These are phyloP conservation scores for Closterium sp. DNA, from an alignment of 139 green algal species.

Conservation along the genomic window DNA sequence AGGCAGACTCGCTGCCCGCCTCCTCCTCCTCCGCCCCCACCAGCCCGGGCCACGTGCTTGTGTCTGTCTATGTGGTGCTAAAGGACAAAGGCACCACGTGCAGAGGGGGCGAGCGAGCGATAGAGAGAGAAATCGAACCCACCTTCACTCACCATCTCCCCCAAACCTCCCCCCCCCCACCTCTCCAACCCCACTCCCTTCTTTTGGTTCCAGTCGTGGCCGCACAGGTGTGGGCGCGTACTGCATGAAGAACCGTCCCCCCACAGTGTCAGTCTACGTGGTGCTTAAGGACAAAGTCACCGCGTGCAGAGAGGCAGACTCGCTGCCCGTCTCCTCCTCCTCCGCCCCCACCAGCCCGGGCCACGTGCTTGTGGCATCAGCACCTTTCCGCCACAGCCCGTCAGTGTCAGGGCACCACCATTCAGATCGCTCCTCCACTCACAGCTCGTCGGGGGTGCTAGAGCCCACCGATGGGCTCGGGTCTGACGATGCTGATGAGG, in stretches of 20 bases:
- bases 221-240: background rate
- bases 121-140: no score
- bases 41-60: no score
- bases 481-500: background rate
- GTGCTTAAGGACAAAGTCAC: constrained; percentile 13
- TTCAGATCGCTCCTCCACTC: background rate
- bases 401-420: background rate
- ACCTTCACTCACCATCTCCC: no score
- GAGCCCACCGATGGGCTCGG: background rate
- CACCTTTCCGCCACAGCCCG: background rate
- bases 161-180: no score
- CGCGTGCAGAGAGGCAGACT: constrained; percentile 5
- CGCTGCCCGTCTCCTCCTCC: background rate
- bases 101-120: background rate
- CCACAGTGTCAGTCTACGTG: constrained; percentile 9
- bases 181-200: no score
- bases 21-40: no score
- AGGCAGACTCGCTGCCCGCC: no score
- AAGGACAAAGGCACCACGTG: background rate
- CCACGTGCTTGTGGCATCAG: background rate
- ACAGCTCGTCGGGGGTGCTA: background rate
- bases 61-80: constrained; percentile 3
- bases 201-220: background rate
- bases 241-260: background rate
- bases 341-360: background rate